A percentile compares a stretch with the other conserved stretches of the same genome.
These are phyloP conservation scores for Monilinia fructicola DNA, from an alignment of 2,329 filamentous ascomycete species.

Conservation along the genomic window DNA sequence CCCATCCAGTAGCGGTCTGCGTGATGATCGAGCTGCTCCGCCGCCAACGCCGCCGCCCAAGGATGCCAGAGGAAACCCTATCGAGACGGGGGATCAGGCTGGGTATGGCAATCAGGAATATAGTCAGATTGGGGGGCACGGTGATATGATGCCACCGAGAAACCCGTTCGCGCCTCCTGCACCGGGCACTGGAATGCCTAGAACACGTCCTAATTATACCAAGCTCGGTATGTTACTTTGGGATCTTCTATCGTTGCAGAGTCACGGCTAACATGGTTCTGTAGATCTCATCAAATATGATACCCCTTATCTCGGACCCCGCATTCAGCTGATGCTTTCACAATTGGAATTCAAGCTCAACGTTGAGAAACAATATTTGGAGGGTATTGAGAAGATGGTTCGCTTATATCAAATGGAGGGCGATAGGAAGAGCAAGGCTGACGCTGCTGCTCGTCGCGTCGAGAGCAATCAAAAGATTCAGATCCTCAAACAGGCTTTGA, in stretches of 20 bases:
- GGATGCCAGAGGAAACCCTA: conserved; percentile 56
- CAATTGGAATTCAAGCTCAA: conserved; percentile 99
- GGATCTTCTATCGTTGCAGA: background rate
- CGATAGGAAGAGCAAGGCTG: conserved; percentile 90
- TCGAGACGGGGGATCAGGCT: conserved; percentile 51
- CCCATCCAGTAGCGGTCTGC: conserved; percentile 46
- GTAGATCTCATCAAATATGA: conserved; percentile 98
- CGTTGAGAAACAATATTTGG: conserved; percentile 98
- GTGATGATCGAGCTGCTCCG: conserved; percentile 47
- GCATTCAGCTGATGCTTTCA: conserved; percentile 98
- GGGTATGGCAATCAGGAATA: conserved; percentile 62
- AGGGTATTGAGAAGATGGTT: conserved; percentile 99
- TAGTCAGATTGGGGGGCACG: conserved; percentile 61
- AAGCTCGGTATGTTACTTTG: conserved; percentile 74
- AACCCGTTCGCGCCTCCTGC: conserved; percentile 76
- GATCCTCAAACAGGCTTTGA: conserved; percentile 89
- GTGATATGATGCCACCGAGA: conserved; percentile 76
- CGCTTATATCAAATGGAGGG: conserved; percentile 96
- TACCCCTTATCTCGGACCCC: conserved; percentile 88
- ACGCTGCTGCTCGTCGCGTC: conserved; percentile 83
- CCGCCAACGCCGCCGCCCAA: conserved; percentile 73
- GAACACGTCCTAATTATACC: conserved; percentile 84
- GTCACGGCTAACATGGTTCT: conserved; percentile 28
- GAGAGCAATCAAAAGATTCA: conserved; percentile 99
- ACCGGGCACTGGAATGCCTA: conserved; percentile 66